These are phyloP conservation scores for Globisporangium sylvaticum DNA, from an alignment of 352 stramenopile genomes.

Conservation along the genomic window DNA sequence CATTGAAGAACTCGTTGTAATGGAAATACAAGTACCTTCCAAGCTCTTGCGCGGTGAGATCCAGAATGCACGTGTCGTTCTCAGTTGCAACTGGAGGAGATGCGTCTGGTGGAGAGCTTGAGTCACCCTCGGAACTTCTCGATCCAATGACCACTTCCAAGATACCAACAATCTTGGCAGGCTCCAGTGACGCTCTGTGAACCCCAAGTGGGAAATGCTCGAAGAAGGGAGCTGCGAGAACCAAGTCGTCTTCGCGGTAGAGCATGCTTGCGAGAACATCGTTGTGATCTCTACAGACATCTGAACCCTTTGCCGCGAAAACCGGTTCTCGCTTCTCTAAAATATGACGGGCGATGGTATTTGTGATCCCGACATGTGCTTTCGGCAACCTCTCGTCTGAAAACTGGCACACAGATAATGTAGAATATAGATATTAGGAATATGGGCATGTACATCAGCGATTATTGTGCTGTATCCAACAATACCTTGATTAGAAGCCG, in stretches of 20 bases:
- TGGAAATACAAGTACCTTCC: constrained; percentile 74
- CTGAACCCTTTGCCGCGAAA: constrained; percentile 7
- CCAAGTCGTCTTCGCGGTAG: constrained; percentile 35
- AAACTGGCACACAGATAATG: constrained; percentile 29
- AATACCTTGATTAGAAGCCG: constrained; percentile 62
- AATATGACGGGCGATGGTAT: constrained; percentile 31
- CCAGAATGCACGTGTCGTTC: constrained; percentile 68
- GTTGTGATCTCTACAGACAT: constrained; percentile 18
- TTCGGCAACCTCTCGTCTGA: constrained; percentile 52
- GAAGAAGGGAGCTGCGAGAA: constrained; percentile 43
- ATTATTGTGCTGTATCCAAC: not conserved
- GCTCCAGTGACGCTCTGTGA: constrained; percentile 18
- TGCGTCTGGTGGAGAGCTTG: not conserved
- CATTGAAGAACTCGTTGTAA: constrained; percentile 62
- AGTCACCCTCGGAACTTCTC: constrained; percentile 9
- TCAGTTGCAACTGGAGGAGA: constrained; percentile 21
- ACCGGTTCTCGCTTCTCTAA: constrained; percentile 23
- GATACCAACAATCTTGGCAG: constrained; percentile 45
- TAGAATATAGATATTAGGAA: not conserved
- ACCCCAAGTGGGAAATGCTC: constrained; percentile 33
- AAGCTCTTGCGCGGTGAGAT: constrained; percentile 58
- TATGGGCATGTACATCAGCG: not conserved
- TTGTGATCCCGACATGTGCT: constrained; percentile 25
- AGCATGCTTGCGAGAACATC: constrained; percentile 26
- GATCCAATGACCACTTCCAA: constrained; percentile 57